phyloP scores from a whole-genome alignment of 176 grass and related monocot species.

The Lolium multiflorum region DNA sequence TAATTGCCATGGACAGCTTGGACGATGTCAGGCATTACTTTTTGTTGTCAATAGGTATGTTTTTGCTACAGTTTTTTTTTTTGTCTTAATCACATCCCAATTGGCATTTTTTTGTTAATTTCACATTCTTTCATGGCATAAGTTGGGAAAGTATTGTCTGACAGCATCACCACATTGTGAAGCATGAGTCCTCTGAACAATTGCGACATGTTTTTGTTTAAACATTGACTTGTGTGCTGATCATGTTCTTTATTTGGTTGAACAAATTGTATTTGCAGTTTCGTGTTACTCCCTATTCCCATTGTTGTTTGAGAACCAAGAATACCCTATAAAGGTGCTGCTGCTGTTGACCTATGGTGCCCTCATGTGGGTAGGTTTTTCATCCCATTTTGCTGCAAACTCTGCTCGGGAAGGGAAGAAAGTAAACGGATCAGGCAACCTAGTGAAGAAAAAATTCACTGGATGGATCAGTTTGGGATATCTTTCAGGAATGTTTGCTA shows the following conservation, averaged over 20 bases:
- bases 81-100: slow-evolving; percentile 7
- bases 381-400: slow-evolving; percentile 53
- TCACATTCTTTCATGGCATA: neutral
- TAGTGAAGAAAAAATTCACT: slow-evolving; percentile 49
- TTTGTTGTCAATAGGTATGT: slow-evolving; percentile 87
- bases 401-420: slow-evolving; percentile 32
- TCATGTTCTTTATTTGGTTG: slow-evolving; percentile 22
- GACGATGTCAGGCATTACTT: slow-evolving; percentile 77
- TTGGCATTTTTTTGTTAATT: slow-evolving; percentile 8
- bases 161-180: neutral
- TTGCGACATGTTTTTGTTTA: neutral
- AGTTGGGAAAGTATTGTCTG: neutral
- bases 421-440: slow-evolving; percentile 20
- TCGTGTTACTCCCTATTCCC: slow-evolving; percentile 92
- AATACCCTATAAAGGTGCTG: slow-evolving; percentile 79
- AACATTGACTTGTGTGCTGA: slow-evolving; percentile 3
- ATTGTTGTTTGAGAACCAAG: slow-evolving; percentile 78
- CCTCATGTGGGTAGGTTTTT: slow-evolving; percentile 81
- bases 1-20: slow-evolving; percentile 83
- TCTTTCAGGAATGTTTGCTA: slow-evolving; percentile 57
- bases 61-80: neutral
- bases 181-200: slow-evolving; percentile 4
- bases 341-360: slow-evolving; percentile 60
- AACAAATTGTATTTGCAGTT: slow-evolving; percentile 61
- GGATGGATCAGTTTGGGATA: slow-evolving; percentile 65